These are phyloP conservation scores for Didymella glomerata DNA, from an alignment of 2,329 filamentous ascomycete species.

Conservation along the genomic window DNA sequence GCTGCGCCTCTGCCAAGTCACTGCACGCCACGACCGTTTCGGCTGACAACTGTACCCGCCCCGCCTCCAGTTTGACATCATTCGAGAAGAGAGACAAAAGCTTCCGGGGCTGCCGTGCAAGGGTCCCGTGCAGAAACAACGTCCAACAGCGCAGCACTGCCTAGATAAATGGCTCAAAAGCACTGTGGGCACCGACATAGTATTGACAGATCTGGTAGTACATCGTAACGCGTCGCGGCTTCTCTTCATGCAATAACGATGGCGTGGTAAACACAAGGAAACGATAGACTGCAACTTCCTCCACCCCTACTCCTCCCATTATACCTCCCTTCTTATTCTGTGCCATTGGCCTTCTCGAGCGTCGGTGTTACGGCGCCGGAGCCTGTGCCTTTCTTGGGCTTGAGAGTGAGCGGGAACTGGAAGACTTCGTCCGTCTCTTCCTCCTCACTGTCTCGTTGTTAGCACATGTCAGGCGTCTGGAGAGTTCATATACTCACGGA, in stretches of 20 bases:
- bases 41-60: neutral
- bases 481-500: slow-evolving; percentile 73
- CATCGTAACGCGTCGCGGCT: slow-evolving; percentile 17
- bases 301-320: neutral
- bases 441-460: slow-evolving; percentile 66
- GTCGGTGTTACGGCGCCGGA: slow-evolving; percentile 47
- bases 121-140: neutral
- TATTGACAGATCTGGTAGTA: slow-evolving; percentile 26
- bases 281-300: slow-evolving; percentile 15
- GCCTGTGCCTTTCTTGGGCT: slow-evolving; percentile 54
- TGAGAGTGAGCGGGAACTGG: slow-evolving; percentile 73
- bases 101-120: slow-evolving; percentile 1
- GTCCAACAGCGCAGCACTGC: neutral
- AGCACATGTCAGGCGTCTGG: slow-evolving; percentile 25
- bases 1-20: slow-evolving; percentile 15
- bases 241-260: slow-evolving; percentile 18
- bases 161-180: neutral
- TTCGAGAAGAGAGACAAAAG: neutral
- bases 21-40: slow-evolving; percentile 3
- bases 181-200: slow-evolving; percentile 14
- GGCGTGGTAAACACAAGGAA: slow-evolving; percentile 11
- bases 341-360: slow-evolving; percentile 40
- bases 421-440: slow-evolving; percentile 90
- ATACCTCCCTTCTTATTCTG: slow-evolving; percentile 23
- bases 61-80: neutral